Base-by-base conservation (phyloP, 768 basidiomycete species). In the Suillus occidentalis region DNA sequence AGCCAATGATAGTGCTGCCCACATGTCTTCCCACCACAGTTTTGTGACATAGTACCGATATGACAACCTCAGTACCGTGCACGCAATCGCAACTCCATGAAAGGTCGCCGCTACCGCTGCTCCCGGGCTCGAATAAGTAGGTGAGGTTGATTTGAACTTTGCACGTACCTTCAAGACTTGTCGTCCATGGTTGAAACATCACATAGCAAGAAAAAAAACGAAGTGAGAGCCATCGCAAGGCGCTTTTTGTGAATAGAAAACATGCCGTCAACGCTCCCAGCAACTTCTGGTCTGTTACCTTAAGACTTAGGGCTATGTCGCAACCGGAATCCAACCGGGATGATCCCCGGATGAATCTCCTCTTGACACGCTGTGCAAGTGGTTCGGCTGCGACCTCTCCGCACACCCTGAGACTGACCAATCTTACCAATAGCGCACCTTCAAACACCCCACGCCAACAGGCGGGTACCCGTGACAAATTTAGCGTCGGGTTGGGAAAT, bases 11-110 rank as follows among this genome's bases (percentile, higher is more conserved):
- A 73, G 52, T 18, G 61, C 56, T 10, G 72, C 72, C 68, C 67
- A 71, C 4, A 55, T 63, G 36, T 76, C 75, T 43, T 77, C 75
- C 75, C 74, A 76, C 70, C 75, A 70, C 36, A 77, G 70, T 28
- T 49, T 60, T 3, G 62, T 31, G 53, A 65, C 68, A 49, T 67
- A 53, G 67, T 68, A 70, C 25, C 72, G 69, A 63, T 71, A 71
- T 8, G 20, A 4, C 13, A 77, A 16, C 58, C 71, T 66, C 22
- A 75, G 69, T 3, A 66, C 7, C 14, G 75, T 77, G 61, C 66
- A 62, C 22, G 61, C 50, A 20, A 76, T 68, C 28, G 75, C 73
- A 1, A 70, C 50, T 4, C 64, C 20, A 6, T 75, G 73, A 22
- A 69, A 70, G 8, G 31, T 28, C 28, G 53, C 58, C 6, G 66